Evolutionary conservation across 2,329 filamentous ascomycete genomes (phyloP).

Genomic region (Colletotrichum acutatum): DNA sequence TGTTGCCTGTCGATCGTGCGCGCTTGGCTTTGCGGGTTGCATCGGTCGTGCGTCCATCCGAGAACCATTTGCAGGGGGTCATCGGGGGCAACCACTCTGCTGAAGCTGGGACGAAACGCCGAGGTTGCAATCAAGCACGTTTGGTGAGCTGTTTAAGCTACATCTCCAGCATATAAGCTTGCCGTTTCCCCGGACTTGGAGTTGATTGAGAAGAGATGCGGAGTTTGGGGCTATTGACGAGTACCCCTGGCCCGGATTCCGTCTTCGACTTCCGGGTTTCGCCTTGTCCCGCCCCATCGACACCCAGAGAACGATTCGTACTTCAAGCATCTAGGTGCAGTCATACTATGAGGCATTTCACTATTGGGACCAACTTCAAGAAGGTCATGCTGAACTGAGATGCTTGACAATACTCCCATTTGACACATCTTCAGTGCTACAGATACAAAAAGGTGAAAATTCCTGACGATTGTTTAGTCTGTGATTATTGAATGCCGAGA

Average conservation of each 20-base stretch:
- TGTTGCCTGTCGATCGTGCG: constrained; percentile 2
- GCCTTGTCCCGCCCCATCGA: neutral
- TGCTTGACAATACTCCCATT: no score
- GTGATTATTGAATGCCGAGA: no score
- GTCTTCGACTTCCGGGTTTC: neutral
- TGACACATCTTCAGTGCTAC: no score
- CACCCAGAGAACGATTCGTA: neutral
- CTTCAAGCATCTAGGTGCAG: no score
- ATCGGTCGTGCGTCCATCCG: neutral
- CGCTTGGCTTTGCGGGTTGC: neutral
- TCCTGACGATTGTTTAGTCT: no score
- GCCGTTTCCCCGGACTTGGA: neutral
- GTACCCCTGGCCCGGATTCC: neutral
- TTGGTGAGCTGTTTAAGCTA: neutral
- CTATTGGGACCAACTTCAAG: no score
- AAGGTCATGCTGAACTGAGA: no score
- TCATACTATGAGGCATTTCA: no score
- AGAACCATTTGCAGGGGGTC: neutral
- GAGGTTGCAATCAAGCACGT: neutral
- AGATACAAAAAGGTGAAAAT: no score
- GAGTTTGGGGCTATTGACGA: neutral
- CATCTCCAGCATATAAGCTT: neutral
- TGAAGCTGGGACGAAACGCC: neutral
- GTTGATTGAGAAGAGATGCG: neutral
- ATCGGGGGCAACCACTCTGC: neutral